These are phyloP conservation scores for Floccularia luteovirens DNA, from an alignment of 768 basidiomycete species.

Conservation along the genomic window DNA sequence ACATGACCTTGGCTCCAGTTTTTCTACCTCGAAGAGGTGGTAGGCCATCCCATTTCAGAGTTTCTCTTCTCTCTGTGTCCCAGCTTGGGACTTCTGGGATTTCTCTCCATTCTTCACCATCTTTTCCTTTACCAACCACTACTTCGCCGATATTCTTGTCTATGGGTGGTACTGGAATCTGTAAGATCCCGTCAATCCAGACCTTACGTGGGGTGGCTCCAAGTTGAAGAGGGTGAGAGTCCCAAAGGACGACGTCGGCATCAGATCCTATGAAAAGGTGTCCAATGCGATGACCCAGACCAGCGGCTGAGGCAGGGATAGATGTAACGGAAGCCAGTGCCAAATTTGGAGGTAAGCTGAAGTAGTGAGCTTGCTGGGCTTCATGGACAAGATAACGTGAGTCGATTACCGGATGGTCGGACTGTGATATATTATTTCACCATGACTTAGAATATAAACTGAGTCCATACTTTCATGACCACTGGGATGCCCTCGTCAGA, in stretches of 20 bases:
- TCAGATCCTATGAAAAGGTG: conserved; percentile 49
- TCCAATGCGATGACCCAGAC: conserved; percentile 74
- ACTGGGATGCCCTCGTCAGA: conserved; percentile 66
- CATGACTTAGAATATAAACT: background rate
- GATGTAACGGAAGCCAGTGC: conserved; percentile 64
- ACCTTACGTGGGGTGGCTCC: conserved; percentile 71
- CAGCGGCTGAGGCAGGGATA: conserved; percentile 55
- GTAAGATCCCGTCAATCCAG: conserved; percentile 82
- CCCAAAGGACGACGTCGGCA: conserved; percentile 71
- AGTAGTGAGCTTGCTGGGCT: conserved; percentile 66
- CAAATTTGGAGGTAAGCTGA: conserved; percentile 47
- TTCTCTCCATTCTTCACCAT: conserved; percentile 34
- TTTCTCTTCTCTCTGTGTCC: conserved; percentile 51
- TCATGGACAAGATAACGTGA: conserved; percentile 65
- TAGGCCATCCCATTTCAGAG: conserved; percentile 60
- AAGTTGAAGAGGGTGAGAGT: conserved; percentile 65
- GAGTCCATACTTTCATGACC: conserved; percentile 58
- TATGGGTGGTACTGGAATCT: conserved; percentile 41
- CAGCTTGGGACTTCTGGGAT: conserved; percentile 54
- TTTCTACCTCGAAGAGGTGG: conserved; percentile 47
- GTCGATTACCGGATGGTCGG: conserved; percentile 52
- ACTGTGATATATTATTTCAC: conserved; percentile 22
- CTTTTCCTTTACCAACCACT: conserved; percentile 34
- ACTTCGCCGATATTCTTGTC: conserved; percentile 25
- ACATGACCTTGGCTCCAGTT: conserved; percentile 33